phyloP scores from a whole-genome alignment of 2,329 filamentous ascomycete genomes.

The Coniochaeta sp. region DNA sequence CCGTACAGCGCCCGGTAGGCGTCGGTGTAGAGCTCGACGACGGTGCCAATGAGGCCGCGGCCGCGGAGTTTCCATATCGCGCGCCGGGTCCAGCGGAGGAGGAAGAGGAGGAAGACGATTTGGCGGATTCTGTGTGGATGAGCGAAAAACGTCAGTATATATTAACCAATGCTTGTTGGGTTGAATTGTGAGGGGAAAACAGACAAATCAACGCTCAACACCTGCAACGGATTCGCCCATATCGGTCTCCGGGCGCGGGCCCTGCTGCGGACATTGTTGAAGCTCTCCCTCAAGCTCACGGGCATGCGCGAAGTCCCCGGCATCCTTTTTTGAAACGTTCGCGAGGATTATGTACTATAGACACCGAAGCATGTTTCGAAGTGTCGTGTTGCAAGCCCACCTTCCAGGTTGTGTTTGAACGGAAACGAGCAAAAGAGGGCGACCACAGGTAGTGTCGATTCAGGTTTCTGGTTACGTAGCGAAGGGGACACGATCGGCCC shows the following conservation, averaged over 20 bases:
- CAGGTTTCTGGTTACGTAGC: too few relatives aligned
- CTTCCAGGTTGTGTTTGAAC: too few relatives aligned
- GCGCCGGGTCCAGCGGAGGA: constrained; percentile 75
- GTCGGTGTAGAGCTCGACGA: constrained; percentile 66
- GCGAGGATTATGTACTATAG: not conserved
- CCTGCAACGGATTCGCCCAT: constrained; percentile 43
- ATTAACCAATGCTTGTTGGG: too few relatives aligned
- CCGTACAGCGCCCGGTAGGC: constrained; percentile 71
- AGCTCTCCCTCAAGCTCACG: constrained; percentile 61
- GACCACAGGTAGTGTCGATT: too few relatives aligned
- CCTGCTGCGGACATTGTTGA: constrained; percentile 47
- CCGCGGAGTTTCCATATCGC: constrained; percentile 80
- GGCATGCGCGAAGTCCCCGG: constrained; percentile 64
- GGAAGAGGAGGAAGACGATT: constrained; percentile 80
- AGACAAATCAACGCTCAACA: constrained; percentile 64
- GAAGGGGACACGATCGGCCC: too few relatives aligned
- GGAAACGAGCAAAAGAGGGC: too few relatives aligned
- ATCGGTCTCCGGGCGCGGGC: constrained; percentile 38
- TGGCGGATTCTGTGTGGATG: constrained; percentile 81
- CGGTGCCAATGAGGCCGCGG: constrained; percentile 75
- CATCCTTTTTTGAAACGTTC: constrained; percentile 39
- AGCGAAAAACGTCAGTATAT: too few relatives aligned
- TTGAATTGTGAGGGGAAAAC: constrained; percentile 22
- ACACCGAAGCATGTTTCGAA: not conserved
- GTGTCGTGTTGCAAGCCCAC: too few relatives aligned